phyloP scores from a whole-genome alignment of 2,329 filamentous ascomycete species.

The Graphilbum sp. region DNA sequence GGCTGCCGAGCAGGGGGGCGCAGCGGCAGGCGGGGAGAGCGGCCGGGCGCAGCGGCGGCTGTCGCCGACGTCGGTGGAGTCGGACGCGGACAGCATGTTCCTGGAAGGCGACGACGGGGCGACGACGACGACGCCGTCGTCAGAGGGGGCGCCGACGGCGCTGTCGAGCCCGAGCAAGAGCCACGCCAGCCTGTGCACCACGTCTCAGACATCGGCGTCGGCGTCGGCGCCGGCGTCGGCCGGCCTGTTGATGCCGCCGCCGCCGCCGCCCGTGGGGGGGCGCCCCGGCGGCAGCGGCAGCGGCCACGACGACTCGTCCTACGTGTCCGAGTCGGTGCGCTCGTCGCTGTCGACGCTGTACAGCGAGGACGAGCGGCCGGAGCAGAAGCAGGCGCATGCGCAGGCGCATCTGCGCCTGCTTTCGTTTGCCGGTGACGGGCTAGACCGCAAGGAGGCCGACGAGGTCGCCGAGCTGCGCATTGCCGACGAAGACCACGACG shows the following conservation, averaged over 20 bases:
- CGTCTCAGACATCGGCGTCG: too few relatives aligned
- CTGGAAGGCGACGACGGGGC: background rate
- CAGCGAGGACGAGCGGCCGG: conserved; percentile 32
- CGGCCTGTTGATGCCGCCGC: background rate
- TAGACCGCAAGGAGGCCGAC: background rate
- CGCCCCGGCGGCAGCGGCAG: background rate
- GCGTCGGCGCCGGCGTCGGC: background rate
- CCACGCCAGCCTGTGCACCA: background rate
- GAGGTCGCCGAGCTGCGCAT: background rate
- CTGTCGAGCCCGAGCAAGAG: conserved; percentile 9
- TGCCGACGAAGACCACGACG: background rate
- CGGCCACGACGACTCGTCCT: background rate
- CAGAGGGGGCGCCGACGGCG: conserved; percentile 4
- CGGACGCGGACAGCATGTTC: conserved; percentile 7
- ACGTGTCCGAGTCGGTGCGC: conserved; percentile 3
- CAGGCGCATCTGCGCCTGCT: background rate
- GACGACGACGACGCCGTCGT: background rate
- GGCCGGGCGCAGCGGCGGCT: background rate
- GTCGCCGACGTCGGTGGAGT: conserved; percentile 3
- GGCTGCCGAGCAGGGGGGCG: background rate
- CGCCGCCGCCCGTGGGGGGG: background rate
- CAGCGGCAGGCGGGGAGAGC: background rate
- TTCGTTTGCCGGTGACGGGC: too few relatives aligned
- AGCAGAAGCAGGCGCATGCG: background rate
- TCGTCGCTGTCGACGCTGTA: conserved; percentile 41